Evolutionary conservation across 73 alveolate genomes (phyloP).

Genomic region (Paramecium bursaria): DNA sequence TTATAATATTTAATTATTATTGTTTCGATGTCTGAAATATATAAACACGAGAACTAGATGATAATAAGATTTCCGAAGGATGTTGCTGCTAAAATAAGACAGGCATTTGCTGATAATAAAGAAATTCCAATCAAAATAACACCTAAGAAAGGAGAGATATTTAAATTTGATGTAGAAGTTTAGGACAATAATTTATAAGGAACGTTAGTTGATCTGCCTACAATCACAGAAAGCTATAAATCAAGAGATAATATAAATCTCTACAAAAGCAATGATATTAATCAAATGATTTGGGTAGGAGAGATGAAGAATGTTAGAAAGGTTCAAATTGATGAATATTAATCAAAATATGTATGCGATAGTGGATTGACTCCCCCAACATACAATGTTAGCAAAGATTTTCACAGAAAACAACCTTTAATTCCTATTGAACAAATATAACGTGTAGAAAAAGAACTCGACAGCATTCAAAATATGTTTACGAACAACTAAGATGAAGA

Average conservation of each 20-base stretch:
- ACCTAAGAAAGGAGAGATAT: slow-evolving; percentile 37
- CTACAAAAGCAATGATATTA: slow-evolving; percentile 37
- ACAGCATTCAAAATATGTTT: background rate
- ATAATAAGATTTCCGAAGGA: slow-evolving; percentile 14
- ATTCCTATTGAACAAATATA: slow-evolving; percentile 12
- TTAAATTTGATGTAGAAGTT: slow-evolving; percentile 53
- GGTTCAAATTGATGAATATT: background rate
- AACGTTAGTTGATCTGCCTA: slow-evolving; percentile 32
- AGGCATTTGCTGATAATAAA: slow-evolving; percentile 19
- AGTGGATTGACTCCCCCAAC: slow-evolving; percentile 62
- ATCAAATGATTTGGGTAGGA: slow-evolving; percentile 60
- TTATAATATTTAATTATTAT: no score
- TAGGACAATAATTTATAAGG: background rate
- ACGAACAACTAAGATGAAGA: slow-evolving; percentile 7
- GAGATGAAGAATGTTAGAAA: background rate
- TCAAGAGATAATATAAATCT: slow-evolving; percentile 30
- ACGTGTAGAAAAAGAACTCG: slow-evolving; percentile 47
- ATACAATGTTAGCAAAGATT: slow-evolving; percentile 33
- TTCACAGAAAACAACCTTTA: slow-evolving; percentile 19
- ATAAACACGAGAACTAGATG: slow-evolving; percentile 17
- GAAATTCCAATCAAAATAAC: slow-evolving; percentile 6
- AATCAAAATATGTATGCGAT: slow-evolving; percentile 40
- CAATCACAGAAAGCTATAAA: slow-evolving; percentile 49
- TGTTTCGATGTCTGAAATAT: slow-evolving; percentile 55
- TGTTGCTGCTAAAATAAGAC: slow-evolving; percentile 43